Conservation (phyloP, 2,329 filamentous ascomycete species). For the Chaetomium sp. region DNA sequence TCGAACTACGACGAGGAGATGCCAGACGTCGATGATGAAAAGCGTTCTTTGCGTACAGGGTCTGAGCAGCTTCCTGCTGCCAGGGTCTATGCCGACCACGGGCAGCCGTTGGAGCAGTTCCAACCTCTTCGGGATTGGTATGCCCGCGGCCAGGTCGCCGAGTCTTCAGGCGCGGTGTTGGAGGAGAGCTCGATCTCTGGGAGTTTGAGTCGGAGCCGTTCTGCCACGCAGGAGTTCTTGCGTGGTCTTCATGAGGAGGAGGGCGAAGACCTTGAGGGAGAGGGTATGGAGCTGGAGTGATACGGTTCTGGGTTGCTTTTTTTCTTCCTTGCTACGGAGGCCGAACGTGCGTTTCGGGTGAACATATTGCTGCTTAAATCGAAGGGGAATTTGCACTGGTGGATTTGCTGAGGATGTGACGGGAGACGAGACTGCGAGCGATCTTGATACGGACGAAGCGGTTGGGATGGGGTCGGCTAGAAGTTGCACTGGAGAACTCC, state of each 20-base stretch:
- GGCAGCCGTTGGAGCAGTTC: not conserved
- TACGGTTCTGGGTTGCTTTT: too few relatives aligned
- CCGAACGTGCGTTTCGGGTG: not conserved
- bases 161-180: not conserved
- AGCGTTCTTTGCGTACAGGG: too few relatives aligned
- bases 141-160: not conserved
- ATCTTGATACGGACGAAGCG: not conserved
- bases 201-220: not conserved
- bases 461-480: not conserved
- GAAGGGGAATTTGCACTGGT: not conserved
- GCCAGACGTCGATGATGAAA: not conserved
- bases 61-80: not conserved
- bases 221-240: not conserved
- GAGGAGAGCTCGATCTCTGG: not conserved
- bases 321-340: not conserved
- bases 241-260: not conserved
- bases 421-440: not conserved
- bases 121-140: slow-evolving; percentile 17
- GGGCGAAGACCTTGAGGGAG: not conserved
- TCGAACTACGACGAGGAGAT: not conserved
- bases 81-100: not conserved
- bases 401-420: not conserved
- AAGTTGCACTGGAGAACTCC: too few relatives aligned
- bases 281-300: not conserved
- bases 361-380: not conserved